A percentile compares a stretch with the other conserved stretches of the same genome.
These are phyloP conservation scores for Paraurostyla sp. DNA, from an alignment of 73 alveolate species.

Conservation along the genomic window DNA sequence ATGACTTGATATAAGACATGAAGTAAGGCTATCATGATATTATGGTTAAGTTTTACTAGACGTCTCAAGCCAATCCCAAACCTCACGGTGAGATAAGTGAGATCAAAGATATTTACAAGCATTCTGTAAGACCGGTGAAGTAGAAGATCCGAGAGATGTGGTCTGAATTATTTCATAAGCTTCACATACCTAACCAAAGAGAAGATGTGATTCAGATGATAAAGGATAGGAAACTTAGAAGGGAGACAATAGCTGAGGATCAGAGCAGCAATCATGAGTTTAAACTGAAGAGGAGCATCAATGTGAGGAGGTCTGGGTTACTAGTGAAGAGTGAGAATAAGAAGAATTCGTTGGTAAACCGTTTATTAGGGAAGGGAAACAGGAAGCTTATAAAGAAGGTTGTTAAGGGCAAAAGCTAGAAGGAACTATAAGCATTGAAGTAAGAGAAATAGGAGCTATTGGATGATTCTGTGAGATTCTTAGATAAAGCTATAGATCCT, in stretches of 20 bases:
- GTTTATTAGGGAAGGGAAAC: not conserved
- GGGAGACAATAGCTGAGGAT: slow-evolving; percentile 42
- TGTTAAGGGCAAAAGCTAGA: not conserved
- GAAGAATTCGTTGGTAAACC: not conserved
- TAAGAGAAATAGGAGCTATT: not conserved
- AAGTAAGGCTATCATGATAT: not conserved
- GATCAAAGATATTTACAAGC: slow-evolving; percentile 22
- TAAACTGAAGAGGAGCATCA: too few species aligned
- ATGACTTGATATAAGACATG: not conserved
- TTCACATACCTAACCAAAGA: slow-evolving; percentile 29
- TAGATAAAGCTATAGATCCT: slow-evolving; percentile 16
- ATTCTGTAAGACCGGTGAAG: slow-evolving; percentile 17
- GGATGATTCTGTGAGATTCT: slow-evolving; percentile 1
- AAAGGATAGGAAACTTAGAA: not conserved
- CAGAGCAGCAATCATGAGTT: not conserved
- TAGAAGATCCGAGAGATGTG: slow-evolving; percentile 34
- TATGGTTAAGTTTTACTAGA: not conserved
- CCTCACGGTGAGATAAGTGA: slow-evolving; percentile 19
- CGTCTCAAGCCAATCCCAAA: not conserved
- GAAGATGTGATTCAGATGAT: slow-evolving; percentile 10
- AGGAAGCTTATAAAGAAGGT: not conserved
- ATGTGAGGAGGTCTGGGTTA: not conserved
- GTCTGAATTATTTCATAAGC: slow-evolving; percentile 8
- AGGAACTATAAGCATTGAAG: not conserved
- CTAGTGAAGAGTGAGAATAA: not conserved